Evolutionary conservation across 1,139 yeast genomes (phyloP).

Genomic region (Suhomyces choctaworum): DNA sequence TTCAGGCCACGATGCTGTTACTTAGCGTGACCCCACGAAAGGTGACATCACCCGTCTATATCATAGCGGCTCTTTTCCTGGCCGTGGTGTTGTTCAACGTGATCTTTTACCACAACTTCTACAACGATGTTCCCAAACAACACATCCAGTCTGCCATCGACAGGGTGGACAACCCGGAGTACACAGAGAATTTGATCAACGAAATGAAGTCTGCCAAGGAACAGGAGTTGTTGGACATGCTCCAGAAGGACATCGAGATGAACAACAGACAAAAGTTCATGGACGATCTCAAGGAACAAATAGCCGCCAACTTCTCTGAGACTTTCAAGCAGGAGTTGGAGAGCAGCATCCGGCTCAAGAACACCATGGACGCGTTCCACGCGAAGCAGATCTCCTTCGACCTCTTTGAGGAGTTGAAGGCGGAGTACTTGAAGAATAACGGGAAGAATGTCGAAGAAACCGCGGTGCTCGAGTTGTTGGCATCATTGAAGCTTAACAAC

Average conservation of each 20-base stretch:
- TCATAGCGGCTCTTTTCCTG: constrained; percentile 12
- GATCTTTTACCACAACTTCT: constrained; percentile 10
- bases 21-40: constrained; percentile 12
- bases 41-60: constrained; percentile 15
- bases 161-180: constrained; percentile 14
- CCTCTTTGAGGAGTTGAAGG: constrained; percentile 24
- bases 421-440: constrained; percentile 22
- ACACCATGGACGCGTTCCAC: constrained; percentile 23
- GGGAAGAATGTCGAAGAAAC: constrained; percentile 18
- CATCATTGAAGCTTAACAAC: constrained; percentile 14
- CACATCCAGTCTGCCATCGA: constrained; percentile 10
- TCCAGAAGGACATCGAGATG: constrained; percentile 17
- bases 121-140: constrained; percentile 1
- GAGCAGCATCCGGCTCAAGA: constrained; percentile 18
- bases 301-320: constrained; percentile 15
- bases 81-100: constrained; percentile 14
- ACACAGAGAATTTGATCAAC: constrained; percentile 10
- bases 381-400: constrained; percentile 21
- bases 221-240: constrained; percentile 18
- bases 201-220: constrained; percentile 20
- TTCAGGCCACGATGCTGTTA: constrained; percentile 2
- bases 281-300: constrained; percentile 15
- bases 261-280: constrained; percentile 17
- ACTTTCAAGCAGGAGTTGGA: constrained; percentile 20
- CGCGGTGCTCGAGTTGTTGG: constrained; percentile 22